Base-by-base conservation (phyloP, 371 early-diverging fungal species). In the Mortierella sp. region DNA sequence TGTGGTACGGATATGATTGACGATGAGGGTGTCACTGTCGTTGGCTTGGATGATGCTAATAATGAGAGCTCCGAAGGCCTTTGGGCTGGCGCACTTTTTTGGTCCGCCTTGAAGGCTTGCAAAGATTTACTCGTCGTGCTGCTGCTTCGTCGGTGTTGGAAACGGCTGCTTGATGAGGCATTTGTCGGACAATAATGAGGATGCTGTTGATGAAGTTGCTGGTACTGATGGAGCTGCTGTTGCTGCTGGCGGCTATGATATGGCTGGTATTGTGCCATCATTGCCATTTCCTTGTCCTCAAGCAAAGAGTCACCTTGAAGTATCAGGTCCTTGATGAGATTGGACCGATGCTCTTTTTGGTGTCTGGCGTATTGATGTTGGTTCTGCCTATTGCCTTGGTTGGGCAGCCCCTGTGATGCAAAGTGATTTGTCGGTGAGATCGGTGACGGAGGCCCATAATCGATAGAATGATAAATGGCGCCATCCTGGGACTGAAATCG, bases 211-310 rank as follows among this genome's bases (percentile, higher is more conserved):
- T 34, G 28, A 5, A 57, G 63, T 17, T 70, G 63, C 11, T 60
- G 70, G 1, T 43, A n/a, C 44, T n/a, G 15, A 17, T 15, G 19
- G 4, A 1, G 39, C 4, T 58, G 44, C 24, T 67, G 64, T 7
- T 59, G 73, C 12, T 63, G 62, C n/a, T 63, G 68, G n/a, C 58
- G 64, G 21, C 52, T 48, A 19, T 57, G 72, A n/a, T 60, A 52
- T 24, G 72, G 72, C 39, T 72, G 72, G 44, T 72, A 72, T 53
- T 72, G 72, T 6, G 72, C 72, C 72, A 72, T 72, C 21, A 65
- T 27, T 8, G 66, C 72, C 61, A 56, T 60, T 15, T 72, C 72
- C 56, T 72, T 72, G 26, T 72, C 72, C 27, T 72, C 72, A 0
- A 72, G 57, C 1, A 28, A 50, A 24, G 61, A 60, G 28, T 73